phyloP scores from a whole-genome alignment of 2,329 filamentous ascomycete species.

The Talaromyces islandicus region DNA sequence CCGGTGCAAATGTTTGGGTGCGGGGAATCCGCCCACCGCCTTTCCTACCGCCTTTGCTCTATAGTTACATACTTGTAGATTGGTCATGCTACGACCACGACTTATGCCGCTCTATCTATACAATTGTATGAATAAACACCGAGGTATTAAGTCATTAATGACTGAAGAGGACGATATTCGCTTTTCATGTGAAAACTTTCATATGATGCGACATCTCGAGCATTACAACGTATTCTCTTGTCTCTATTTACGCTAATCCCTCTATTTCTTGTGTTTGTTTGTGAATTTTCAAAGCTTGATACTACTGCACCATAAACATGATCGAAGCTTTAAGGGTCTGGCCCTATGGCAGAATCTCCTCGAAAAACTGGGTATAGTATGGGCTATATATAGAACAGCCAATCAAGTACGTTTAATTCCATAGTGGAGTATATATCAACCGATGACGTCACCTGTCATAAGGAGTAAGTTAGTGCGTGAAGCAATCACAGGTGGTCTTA shows the following conservation, averaged over 20 bases:
- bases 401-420: background rate
- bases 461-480: background rate
- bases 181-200: background rate
- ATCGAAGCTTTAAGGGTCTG: too few relatives aligned
- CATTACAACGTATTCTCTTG: background rate
- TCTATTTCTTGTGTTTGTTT: too few relatives aligned
- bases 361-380: background rate
- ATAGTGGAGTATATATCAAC: background rate
- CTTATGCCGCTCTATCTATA: too few relatives aligned
- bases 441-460: background rate
- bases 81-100: too few relatives aligned
- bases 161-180: background rate
- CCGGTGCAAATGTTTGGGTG: slow-evolving; percentile 1
- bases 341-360: too few relatives aligned
- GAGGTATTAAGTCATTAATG: background rate
- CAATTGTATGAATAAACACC: background rate
- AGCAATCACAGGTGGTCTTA: background rate
- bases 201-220: background rate
- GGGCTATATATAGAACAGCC: background rate
- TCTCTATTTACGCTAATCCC: too few relatives aligned
- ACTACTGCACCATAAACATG: too few relatives aligned
- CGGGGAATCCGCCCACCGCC: slow-evolving; percentile 4
- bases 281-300: too few relatives aligned
- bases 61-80: too few relatives aligned
- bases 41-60: slow-evolving; percentile 1